Conservation (phyloP, 345 rosid species). For the Salix koriyanagi region DNA sequence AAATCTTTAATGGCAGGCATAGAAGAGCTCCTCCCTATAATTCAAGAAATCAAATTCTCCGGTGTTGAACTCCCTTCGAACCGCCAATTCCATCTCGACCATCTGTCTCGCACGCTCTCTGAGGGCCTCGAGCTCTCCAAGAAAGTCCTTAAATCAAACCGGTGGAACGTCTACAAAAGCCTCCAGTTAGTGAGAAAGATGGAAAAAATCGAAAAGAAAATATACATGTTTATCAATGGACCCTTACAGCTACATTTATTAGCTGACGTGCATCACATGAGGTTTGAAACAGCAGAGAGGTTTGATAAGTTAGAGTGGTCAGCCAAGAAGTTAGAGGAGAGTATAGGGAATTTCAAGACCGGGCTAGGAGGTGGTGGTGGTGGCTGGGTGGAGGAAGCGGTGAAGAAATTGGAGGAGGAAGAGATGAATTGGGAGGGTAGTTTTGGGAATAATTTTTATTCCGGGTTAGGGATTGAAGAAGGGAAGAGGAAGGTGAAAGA, state of each 20-base stretch:
- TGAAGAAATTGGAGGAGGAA: conserved; percentile 44
- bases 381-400: conserved; percentile 57
- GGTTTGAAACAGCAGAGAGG: conserved; percentile 39
- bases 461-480: conserved; percentile 46
- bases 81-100: conserved; percentile 70
- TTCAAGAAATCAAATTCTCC: conserved; percentile 61
- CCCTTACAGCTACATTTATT: conserved; percentile 43
- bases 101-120: conserved; percentile 33
- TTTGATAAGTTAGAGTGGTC: conserved; percentile 49
- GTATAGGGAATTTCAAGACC: conserved; percentile 56
- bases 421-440: conserved; percentile 33
- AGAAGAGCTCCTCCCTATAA: conserved; percentile 37
- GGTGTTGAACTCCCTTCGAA: conserved; percentile 66
- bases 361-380: conserved; percentile 36
- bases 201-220: conserved; percentile 61
- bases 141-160: conserved; percentile 36
- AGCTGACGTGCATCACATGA: conserved; percentile 64
- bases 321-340: conserved; percentile 40
- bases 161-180: conserved; percentile 66
- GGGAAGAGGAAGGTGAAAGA: conserved; percentile 75
- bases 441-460: conserved; percentile 25
- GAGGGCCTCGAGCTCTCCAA: conserved; percentile 47
- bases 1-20: conserved; percentile 28
- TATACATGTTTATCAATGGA: conserved; percentile 35
- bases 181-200: conserved; percentile 47